Percentiles rank a stretch among this genome's conserved stretches.
These are phyloP conservation scores for Saturnispora sekii DNA, from an alignment of 805 yeast genomes.

Conservation along the genomic window DNA sequence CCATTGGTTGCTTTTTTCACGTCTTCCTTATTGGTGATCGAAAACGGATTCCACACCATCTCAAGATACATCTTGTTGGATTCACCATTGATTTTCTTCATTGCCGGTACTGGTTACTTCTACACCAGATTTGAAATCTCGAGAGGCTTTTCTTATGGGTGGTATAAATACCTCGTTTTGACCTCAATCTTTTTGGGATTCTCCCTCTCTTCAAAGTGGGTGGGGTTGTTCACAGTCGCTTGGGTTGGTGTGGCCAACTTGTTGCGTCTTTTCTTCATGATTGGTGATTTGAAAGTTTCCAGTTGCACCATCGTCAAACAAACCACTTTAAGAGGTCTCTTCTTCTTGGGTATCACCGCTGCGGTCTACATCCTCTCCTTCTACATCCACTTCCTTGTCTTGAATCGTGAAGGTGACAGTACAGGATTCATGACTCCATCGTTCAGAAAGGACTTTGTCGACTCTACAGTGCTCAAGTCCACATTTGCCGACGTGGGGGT, in stretches of 20 bases:
- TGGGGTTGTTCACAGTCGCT: slow-evolving; percentile 69
- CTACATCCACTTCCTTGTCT: slow-evolving; percentile 50
- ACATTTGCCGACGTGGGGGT: slow-evolving; percentile 63
- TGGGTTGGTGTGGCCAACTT: slow-evolving; percentile 63
- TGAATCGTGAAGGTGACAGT: slow-evolving; percentile 59
- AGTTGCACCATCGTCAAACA: slow-evolving; percentile 36
- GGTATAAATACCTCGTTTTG: slow-evolving; percentile 53
- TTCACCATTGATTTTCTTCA: slow-evolving; percentile 67
- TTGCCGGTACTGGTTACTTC: slow-evolving; percentile 59
- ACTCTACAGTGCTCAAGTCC: slow-evolving; percentile 48
- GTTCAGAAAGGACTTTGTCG: slow-evolving; percentile 54
- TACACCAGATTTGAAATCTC: slow-evolving; percentile 58
- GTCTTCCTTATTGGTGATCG: slow-evolving; percentile 47
- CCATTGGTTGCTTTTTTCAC: slow-evolving; percentile 52
- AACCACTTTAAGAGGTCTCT: slow-evolving; percentile 38
- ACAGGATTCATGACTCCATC: slow-evolving; percentile 63
- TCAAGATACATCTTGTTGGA: slow-evolving; percentile 69
- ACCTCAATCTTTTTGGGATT: slow-evolving; percentile 65
- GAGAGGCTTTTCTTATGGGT: slow-evolving; percentile 46
- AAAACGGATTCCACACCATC: slow-evolving; percentile 61
- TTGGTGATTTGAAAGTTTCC: slow-evolving; percentile 58
- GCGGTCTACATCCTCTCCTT: slow-evolving; percentile 49
- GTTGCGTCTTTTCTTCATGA: slow-evolving; percentile 56
- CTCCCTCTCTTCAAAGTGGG: slow-evolving; percentile 74
- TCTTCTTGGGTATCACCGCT: slow-evolving; percentile 51